Evolutionary conservation across 2,329 filamentous ascomycete genomes (phyloP), one percentile per base, ranked within the genome.

Genomic region (Rutstroemia sp.): DNA sequence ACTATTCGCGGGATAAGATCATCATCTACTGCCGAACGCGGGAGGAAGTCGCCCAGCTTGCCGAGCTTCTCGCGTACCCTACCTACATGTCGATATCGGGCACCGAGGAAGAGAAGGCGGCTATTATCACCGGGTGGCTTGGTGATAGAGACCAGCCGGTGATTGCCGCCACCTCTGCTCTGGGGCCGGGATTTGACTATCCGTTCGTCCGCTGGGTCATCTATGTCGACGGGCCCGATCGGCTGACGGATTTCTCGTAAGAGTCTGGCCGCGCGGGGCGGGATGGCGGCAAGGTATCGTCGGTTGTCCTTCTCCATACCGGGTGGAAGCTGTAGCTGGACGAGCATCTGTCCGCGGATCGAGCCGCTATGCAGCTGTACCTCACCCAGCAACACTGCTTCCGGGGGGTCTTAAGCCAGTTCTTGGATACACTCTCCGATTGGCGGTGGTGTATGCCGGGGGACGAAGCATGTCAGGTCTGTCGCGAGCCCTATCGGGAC

Each of bases 1-100:
- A 30, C 27, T 5, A 30, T 42, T 27, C 25, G 16, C 30, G 25
- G 34, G 56, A 62, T 42, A 60, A 60, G 51, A 59, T 60, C 39
- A 60, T 62, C 34, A 50, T 62, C 17, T 62, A 60, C 37, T 60
- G 17, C 44, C 21, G 34, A 34, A 62, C 47, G 12, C 17, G 38
- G 42, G 44, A 60, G 3, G 42, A 54, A 25, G 54, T 59, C 25
- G 25, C 8, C 27, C 8, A 30, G 27, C 27, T 30, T 7, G 27
- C 27, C 27, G 27, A 30, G 5, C 5, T 30, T 30, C 27, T 30
- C 8, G 8, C 8, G 8, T 30, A 5, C 27, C 8, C 8, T 30
- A 30, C 27, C 27, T 30, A 30, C 8, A 30, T 6, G 27, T 30
- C 27, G 27, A 30, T 5, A 5, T 30, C 27, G 8, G 27, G 27